Evolutionary conservation across 1,284 basidiomycete species (phyloP).

Genomic region (Phellopilus nigrolimitatus): DNA sequence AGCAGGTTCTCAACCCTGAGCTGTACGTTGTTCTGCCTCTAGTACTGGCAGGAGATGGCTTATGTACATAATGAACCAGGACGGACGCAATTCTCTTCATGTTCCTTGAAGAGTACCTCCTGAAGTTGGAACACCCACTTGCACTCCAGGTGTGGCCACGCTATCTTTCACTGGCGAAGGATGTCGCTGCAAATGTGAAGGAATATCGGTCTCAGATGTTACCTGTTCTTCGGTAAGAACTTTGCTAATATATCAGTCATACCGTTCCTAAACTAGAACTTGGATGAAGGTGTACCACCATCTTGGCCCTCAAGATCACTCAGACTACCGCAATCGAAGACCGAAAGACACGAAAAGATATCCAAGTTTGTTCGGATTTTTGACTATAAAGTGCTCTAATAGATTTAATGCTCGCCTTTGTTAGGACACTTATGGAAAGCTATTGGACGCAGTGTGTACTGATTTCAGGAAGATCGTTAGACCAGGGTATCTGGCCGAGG

Average conservation of each 20-base stretch:
- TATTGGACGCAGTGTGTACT: slow-evolving; percentile 79
- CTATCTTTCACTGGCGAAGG: slow-evolving; percentile 77
- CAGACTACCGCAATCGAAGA: slow-evolving; percentile 91
- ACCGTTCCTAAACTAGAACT: slow-evolving; percentile 1
- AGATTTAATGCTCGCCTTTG: slow-evolving; percentile 1
- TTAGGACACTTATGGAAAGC: slow-evolving; percentile 80
- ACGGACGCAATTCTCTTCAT: slow-evolving; percentile 67
- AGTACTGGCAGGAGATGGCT: background rate
- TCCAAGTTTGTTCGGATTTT: slow-evolving; percentile 58
- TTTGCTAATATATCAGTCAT: background rate
- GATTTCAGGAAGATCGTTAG: slow-evolving; percentile 70
- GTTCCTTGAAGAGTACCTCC: slow-evolving; percentile 88
- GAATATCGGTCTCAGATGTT: slow-evolving; percentile 71
- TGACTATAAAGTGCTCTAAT: background rate
- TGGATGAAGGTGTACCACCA: slow-evolving; percentile 64
- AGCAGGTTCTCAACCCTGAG: slow-evolving; percentile 55
- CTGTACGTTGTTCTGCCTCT: slow-evolving; percentile 43
- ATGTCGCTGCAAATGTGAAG: slow-evolving; percentile 58
- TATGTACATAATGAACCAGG: slow-evolving; percentile 33
- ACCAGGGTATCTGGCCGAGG: slow-evolving; percentile 77
- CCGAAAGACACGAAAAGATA: slow-evolving; percentile 79
- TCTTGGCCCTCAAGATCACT: slow-evolving; percentile 79
- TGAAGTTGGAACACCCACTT: slow-evolving; percentile 79
- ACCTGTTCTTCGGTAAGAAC: slow-evolving; percentile 61
- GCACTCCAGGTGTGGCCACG: slow-evolving; percentile 90